Conservation (phyloP, 192 early-diverging fungal genomes). For the Dissophora globulifera region DNA sequence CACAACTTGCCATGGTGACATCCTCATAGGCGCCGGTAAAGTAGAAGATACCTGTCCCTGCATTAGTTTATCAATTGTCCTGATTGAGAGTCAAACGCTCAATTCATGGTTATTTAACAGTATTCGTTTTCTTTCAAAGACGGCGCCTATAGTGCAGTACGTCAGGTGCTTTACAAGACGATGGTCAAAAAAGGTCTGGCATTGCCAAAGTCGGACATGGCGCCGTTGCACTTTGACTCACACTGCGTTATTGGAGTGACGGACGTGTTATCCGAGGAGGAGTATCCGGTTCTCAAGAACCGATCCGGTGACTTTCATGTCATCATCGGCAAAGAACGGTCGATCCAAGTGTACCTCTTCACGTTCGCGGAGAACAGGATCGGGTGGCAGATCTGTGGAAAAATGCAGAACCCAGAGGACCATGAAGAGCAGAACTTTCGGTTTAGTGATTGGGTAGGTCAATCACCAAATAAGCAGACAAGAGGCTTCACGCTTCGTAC, state of each 20-base stretch:
- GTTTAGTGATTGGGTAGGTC: conserved; percentile 21
- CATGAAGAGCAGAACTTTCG: conserved; percentile 21
- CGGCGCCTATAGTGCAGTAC: conserved; percentile 19
- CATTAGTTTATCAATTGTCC: too few species aligned
- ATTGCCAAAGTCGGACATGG: conserved; percentile 11
- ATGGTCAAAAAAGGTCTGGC: conserved; percentile 4
- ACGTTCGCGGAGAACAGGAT: conserved; percentile 26
- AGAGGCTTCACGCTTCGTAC: too few species aligned
- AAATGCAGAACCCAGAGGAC: conserved; percentile 24
- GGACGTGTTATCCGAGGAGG: conserved; percentile 7
- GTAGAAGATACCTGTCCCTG: not conserved
- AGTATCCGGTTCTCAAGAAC: conserved; percentile 14
- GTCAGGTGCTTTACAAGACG: conserved; percentile 4
- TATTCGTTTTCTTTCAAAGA: too few species aligned
- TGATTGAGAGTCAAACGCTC: too few species aligned
- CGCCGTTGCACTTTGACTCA: conserved; percentile 19
- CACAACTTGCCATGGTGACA: too few species aligned
- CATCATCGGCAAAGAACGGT: conserved; percentile 16
- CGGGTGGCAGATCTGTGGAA: conserved; percentile 13
- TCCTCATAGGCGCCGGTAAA: not conserved
- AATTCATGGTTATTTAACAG: too few species aligned
- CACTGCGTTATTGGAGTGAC: conserved; percentile 22
- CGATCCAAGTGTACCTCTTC: conserved; percentile 33
- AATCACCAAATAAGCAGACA: too few species aligned
- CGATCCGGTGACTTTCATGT: conserved; percentile 22